phyloP scores from a whole-genome alignment of 139 green algal species.

The Asterochloris sp. region DNA sequence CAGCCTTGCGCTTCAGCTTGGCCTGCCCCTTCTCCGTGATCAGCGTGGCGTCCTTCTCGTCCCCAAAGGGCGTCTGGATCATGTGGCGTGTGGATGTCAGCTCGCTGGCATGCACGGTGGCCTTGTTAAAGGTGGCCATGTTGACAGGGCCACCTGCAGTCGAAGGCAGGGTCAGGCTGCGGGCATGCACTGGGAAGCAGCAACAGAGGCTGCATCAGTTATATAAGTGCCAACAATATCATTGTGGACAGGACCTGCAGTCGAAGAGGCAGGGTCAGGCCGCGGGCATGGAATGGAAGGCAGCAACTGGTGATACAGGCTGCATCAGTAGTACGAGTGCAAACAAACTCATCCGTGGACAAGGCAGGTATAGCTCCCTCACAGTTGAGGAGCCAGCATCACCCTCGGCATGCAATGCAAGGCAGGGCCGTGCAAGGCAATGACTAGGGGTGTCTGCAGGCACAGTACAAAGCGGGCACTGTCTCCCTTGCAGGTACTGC shows the following conservation, averaged over 20 bases:
- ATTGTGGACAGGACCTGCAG: neutral
- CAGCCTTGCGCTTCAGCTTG: constrained; percentile 60
- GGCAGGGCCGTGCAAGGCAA: too few relatives aligned
- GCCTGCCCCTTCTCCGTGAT: constrained; percentile 50
- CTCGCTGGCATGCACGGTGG: constrained; percentile 32
- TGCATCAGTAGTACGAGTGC: neutral
- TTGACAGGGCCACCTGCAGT: constrained; percentile 38
- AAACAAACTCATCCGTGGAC: too few relatives aligned
- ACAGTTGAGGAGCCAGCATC: too few relatives aligned
- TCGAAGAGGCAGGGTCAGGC: neutral
- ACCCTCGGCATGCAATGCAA: too few relatives aligned
- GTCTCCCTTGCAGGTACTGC: too few relatives aligned
- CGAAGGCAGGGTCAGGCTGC: neutral
- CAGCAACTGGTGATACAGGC: neutral
- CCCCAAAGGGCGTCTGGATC: constrained; percentile 41
- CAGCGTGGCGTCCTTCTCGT: constrained; percentile 30
- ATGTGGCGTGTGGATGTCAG: constrained; percentile 29
- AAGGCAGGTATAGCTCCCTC: too few relatives aligned
- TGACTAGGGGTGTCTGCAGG: too few relatives aligned
- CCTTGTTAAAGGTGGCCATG: constrained; percentile 30
- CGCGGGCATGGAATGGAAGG: neutral
- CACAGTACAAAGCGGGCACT: too few relatives aligned
- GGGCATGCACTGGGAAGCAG: neutral
- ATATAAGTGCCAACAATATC: neutral
- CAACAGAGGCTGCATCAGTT: neutral